These are phyloP conservation scores for Wickerhamomyces bisporus DNA, from an alignment of 805 yeast genomes.

Conservation along the genomic window DNA sequence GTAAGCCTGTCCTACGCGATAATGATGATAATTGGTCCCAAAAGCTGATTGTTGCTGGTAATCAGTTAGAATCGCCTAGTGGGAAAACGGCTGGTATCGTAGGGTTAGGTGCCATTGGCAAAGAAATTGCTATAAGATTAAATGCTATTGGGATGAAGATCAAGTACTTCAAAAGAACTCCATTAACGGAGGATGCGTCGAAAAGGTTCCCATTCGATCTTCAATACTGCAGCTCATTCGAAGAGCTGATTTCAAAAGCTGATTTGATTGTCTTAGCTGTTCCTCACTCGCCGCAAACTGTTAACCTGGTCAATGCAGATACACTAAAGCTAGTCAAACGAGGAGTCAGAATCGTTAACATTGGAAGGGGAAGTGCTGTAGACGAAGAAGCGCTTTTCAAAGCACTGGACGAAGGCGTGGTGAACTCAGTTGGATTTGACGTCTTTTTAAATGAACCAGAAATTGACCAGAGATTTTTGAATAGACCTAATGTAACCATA, in stretches of 20 bases:
- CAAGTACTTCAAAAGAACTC: constrained; percentile 52
- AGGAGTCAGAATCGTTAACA: constrained; percentile 56
- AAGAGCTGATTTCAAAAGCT: constrained; percentile 33
- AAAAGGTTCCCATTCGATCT: constrained; percentile 41
- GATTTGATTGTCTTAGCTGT: constrained; percentile 61
- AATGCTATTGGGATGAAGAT: constrained; percentile 57
- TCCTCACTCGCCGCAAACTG: constrained; percentile 57
- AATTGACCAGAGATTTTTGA: constrained; percentile 43
- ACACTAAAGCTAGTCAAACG: constrained; percentile 42
- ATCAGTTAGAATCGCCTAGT: constrained; percentile 43
- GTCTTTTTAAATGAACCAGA: constrained; percentile 63
- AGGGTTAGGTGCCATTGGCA: constrained; percentile 75
- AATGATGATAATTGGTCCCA: constrained; percentile 35
- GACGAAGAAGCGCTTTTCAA: constrained; percentile 57
- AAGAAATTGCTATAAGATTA: constrained; percentile 52
- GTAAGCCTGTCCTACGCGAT: constrained; percentile 22
- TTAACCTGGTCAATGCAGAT: constrained; percentile 44
- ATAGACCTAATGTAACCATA: constrained; percentile 58
- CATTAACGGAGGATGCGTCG: constrained; percentile 29
- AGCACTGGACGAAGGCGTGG: constrained; percentile 54
- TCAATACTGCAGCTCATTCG: constrained; percentile 39
- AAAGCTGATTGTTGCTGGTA: constrained; percentile 42
- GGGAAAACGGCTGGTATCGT: constrained; percentile 56
- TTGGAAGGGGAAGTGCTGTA: constrained; percentile 70
- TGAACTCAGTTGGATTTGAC: constrained; percentile 67